phyloP scores from a whole-genome alignment of 495 filamentous ascomycete genomes.

The Penicillium subrubescens region DNA sequence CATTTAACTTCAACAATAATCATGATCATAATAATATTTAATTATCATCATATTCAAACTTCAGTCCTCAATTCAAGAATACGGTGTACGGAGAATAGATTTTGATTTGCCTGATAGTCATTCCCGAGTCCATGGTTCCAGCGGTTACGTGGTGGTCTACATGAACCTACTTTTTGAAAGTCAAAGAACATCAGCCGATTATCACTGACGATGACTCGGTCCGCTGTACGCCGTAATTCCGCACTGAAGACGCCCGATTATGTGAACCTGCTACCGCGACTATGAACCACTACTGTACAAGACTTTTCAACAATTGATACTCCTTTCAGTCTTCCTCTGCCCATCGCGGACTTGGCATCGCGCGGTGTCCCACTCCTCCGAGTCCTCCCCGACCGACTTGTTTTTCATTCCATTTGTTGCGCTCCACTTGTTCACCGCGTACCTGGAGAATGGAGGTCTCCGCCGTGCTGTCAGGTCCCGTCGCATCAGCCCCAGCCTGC shows the following conservation, averaged over 20 bases:
- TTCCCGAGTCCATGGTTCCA: conserved; percentile 13
- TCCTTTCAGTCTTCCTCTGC: background rate
- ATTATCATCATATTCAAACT: background rate
- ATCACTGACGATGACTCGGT: background rate
- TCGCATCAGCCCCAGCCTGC: conserved; percentile 1
- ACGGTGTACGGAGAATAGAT: background rate
- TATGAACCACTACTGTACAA: background rate
- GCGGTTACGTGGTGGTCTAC: conserved; percentile 1
- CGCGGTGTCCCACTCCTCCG: background rate
- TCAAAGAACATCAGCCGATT: background rate
- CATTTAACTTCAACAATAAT: background rate
- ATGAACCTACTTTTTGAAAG: background rate
- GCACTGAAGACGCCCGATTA: background rate
- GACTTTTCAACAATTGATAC: background rate
- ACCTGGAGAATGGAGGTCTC: conserved; percentile 12
- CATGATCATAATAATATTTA: background rate
- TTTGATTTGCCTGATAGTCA: background rate
- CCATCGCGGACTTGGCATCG: conserved; percentile 1
- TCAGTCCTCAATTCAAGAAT: background rate
- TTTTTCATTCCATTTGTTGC: background rate
- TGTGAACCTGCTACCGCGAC: no score
- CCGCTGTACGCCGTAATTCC: conserved; percentile 3
- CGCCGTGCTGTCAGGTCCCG: conserved; percentile 13
- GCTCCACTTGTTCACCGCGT: conserved; percentile 9
- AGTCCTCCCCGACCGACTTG: background rate